Evolutionary conservation across 805 yeast genomes (phyloP).

Genomic region (Yarrowia porcina): DNA sequence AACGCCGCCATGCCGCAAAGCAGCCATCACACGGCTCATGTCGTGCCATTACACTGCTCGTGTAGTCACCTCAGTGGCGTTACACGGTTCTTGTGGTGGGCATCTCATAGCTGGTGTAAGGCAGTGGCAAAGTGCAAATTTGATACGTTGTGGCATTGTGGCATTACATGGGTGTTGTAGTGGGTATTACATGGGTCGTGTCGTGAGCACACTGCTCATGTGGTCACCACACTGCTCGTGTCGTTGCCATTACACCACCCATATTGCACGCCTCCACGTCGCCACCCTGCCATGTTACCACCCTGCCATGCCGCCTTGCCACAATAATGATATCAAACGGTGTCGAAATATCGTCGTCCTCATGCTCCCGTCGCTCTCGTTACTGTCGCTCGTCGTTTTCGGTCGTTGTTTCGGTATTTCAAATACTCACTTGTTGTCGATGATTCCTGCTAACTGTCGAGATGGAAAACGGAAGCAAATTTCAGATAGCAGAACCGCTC

Average conservation of each 20-base stretch:
- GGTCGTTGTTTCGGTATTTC: not conserved
- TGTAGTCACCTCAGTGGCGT: too few species aligned
- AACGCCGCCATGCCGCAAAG: too few species aligned
- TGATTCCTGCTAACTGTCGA: slow-evolving; percentile 26
- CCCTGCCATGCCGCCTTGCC: too few species aligned
- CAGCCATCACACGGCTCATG: too few species aligned
- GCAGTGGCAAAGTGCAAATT: too few species aligned
- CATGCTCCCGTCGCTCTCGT: not conserved
- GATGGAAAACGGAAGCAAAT: slow-evolving; percentile 24
- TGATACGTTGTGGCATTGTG: too few species aligned
- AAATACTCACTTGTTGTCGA: slow-evolving; percentile 25
- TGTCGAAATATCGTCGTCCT: too few species aligned
- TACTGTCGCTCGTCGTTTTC: not conserved
- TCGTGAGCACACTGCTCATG: not conserved
- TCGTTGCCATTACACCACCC: not conserved
- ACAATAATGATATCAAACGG: too few species aligned
- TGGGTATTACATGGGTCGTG: not conserved
- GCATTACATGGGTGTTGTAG: not conserved
- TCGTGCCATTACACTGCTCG: too few species aligned
- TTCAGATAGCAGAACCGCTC: slow-evolving; percentile 23
- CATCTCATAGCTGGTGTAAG: too few species aligned
- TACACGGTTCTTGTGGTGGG: too few species aligned
- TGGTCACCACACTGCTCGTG: not conserved
- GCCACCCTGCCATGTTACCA: too few species aligned
- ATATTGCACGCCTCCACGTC: not conserved